These are phyloP conservation scores for Salicornia ramosissima DNA, from an alignment of 148 eudicot genomes.

Conservation along the genomic window DNA sequence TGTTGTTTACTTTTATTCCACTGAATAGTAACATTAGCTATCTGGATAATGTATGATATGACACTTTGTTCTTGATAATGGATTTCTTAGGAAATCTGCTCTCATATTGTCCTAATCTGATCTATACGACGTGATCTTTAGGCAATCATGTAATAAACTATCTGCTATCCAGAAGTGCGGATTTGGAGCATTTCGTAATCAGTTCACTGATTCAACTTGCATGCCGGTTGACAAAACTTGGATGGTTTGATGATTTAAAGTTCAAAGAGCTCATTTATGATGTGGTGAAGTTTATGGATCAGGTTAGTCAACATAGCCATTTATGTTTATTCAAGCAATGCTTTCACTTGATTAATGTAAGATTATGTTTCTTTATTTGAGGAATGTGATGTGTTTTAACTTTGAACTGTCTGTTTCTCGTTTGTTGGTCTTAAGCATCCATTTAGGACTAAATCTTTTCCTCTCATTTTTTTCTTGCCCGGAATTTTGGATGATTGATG, in stretches of 20 bases:
- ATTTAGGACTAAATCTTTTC: neutral
- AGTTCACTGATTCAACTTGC: slow-evolving; percentile 77
- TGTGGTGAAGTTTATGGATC: slow-evolving; percentile 62
- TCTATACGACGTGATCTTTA: slow-evolving; percentile 40
- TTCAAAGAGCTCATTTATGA: slow-evolving; percentile 77
- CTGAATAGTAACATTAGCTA: neutral
- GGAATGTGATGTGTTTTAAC: neutral
- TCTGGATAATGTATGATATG: neutral
- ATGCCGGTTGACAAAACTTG: slow-evolving; percentile 77
- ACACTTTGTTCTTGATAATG: slow-evolving; percentile 7
- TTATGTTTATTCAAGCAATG: neutral
- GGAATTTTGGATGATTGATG: neutral
- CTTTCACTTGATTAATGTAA: neutral
- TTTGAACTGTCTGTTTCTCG: neutral
- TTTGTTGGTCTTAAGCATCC: slow-evolving; percentile 9
- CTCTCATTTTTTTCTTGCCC: neutral
- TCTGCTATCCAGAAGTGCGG: slow-evolving; percentile 84
- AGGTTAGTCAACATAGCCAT: slow-evolving; percentile 39
- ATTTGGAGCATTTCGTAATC: slow-evolving; percentile 71
- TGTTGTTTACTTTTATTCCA: too few species aligned
- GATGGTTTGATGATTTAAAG: slow-evolving; percentile 87
- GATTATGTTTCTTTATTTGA: neutral
- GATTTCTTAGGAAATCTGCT: slow-evolving; percentile 6
- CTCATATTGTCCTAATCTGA: slow-evolving; percentile 16
- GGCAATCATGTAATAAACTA: slow-evolving; percentile 76